phyloP scores from a whole-genome alignment of 2,329 filamentous ascomycete genomes.

The Botrytis sinoallii region DNA sequence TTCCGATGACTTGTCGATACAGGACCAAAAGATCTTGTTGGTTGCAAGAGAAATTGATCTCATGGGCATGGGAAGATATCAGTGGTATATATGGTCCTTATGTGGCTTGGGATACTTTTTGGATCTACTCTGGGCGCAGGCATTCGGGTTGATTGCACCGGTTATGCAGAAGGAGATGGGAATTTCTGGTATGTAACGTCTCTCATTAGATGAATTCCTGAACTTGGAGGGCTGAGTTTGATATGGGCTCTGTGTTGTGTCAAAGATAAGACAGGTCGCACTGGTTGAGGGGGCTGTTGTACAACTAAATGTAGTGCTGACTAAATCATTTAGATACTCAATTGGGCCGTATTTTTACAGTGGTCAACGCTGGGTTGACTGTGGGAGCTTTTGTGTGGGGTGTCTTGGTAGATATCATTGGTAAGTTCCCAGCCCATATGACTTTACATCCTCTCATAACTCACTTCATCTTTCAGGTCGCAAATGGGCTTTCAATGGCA shows the following conservation, averaged over 20 bases:
- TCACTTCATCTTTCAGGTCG: constrained; percentile 22
- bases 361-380: constrained; percentile 27
- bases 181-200: constrained; percentile 21
- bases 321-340: constrained; percentile 17
- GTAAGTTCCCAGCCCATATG: constrained; percentile 14
- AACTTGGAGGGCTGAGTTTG: not conserved
- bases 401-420: constrained; percentile 31
- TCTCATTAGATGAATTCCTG: not conserved
- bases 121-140: constrained; percentile 33
- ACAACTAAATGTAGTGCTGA: constrained; percentile 5
- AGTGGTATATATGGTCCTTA: constrained; percentile 33
- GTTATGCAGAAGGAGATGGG: constrained; percentile 28
- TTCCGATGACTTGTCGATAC: constrained; percentile 12
- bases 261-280: not conserved
- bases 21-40: constrained; percentile 25
- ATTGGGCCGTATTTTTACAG: constrained; percentile 27
- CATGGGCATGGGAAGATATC: constrained; percentile 32
- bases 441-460: not conserved
- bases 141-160: constrained; percentile 29
- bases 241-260: not conserved
- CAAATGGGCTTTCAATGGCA: constrained; percentile 32
- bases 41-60: constrained; percentile 26
- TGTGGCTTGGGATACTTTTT: constrained; percentile 35
- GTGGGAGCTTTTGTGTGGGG: constrained; percentile 31
- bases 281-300: not conserved